These are phyloP conservation scores for Ustilago sp. DNA, from an alignment of 1,284 basidiomycete species.

Conservation along the genomic window DNA sequence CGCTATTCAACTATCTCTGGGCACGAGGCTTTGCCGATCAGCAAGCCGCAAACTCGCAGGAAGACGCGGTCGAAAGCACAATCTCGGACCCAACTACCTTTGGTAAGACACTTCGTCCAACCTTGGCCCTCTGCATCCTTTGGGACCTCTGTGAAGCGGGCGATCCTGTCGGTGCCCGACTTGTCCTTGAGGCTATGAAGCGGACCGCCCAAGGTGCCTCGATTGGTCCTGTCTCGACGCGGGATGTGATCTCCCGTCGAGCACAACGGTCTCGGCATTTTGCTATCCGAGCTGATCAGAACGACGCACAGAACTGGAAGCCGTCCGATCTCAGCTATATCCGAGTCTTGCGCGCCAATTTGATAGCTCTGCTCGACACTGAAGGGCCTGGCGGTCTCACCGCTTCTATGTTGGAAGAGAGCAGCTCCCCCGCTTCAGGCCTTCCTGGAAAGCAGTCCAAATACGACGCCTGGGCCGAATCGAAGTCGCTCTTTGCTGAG, in stretches of 20 bases:
- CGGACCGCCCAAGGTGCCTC: constrained; percentile 10
- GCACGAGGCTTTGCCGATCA: constrained; percentile 18
- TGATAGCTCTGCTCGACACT: constrained; percentile 2
- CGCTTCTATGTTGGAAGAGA: not conserved
- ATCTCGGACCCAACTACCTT: constrained; percentile 7
- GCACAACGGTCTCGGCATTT: constrained; percentile 6
- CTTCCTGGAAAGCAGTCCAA: not conserved
- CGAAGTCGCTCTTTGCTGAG: constrained; percentile 22
- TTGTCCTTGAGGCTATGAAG: constrained; percentile 32
- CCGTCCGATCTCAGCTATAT: constrained; percentile 23
- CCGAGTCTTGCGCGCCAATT: constrained; percentile 30
- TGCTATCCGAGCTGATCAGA: not conserved
- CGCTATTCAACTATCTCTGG: constrained; percentile 50
- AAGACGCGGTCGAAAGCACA: constrained; percentile 1
- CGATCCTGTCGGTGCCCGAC: constrained; percentile 33
- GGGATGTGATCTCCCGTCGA: constrained; percentile 2
- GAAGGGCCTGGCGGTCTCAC: constrained; percentile 26
- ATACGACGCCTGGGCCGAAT: constrained; percentile 35
- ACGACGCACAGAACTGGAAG: constrained; percentile 12
- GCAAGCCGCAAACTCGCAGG: not conserved
- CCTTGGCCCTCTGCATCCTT: constrained; percentile 15
- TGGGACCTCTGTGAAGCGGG: constrained; percentile 14
- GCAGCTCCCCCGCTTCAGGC: not conserved
- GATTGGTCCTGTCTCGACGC: not conserved
- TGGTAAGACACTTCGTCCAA: constrained; percentile 16